phyloP scores from a whole-genome alignment of 441 rosid species.

The Syzygium syzygioides region DNA sequence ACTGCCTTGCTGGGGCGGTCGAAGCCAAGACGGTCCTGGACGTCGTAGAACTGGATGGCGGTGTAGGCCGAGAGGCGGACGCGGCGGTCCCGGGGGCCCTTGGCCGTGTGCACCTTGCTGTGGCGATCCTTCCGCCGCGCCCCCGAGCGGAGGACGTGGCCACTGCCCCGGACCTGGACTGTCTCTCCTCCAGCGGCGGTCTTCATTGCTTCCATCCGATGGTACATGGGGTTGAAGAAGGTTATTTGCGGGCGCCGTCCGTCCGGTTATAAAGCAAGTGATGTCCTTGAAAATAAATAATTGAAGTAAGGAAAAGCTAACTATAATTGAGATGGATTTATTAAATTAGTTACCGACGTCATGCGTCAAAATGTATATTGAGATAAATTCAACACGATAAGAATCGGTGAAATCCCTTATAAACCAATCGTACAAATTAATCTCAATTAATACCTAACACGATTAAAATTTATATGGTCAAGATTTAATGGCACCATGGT shows the following conservation, averaged over 20 bases:
- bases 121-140: neutral
- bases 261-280: neutral
- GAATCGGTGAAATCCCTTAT: neutral
- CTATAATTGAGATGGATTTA: neutral
- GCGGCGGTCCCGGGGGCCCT: constrained; percentile 8
- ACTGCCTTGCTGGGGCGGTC: constrained; percentile 8
- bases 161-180: neutral
- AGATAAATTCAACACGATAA: neutral
- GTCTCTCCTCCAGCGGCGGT: neutral
- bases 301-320: neutral
- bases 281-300: neutral
- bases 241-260: neutral
- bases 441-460: neutral
- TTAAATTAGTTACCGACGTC: neutral
- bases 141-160: neutral
- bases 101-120: constrained; percentile 8
- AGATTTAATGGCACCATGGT: neutral
- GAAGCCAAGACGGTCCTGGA: constrained; percentile 8
- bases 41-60: constrained; percentile 8
- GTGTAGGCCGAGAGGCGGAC: constrained; percentile 6
- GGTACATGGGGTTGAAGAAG: neutral
- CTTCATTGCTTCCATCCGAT: neutral
- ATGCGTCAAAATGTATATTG: neutral
- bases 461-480: neutral
- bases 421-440: neutral